phyloP scores from a whole-genome alignment of 768 basidiomycete species.

The Hypsizygus marmoreus region DNA sequence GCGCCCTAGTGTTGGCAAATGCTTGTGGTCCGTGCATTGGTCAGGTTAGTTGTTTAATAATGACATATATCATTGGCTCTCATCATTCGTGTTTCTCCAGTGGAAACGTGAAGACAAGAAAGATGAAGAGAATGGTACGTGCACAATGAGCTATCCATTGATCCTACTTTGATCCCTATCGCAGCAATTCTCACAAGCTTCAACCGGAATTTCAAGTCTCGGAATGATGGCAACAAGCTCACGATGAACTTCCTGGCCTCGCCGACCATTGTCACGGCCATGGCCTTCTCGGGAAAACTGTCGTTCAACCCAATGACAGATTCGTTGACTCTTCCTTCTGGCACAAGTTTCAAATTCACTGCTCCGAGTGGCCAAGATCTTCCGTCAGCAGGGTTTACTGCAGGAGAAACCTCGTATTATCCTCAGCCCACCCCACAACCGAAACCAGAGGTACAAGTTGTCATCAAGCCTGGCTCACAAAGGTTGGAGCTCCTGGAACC shows the following conservation, averaged over 20 bases:
- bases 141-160: neutral
- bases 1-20: constrained; percentile 94
- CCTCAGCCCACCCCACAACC: constrained; percentile 76
- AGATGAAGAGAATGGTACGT: constrained; percentile 86
- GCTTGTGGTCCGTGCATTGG: constrained; percentile 99
- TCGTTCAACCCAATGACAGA: constrained; percentile 94
- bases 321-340: constrained; percentile 62
- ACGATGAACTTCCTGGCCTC: constrained; percentile 99
- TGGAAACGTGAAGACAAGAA: constrained; percentile 93
- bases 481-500: constrained; percentile 87
- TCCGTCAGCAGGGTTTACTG: constrained; percentile 79
- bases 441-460: constrained; percentile 72
- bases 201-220: constrained; percentile 87
- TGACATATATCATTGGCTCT: neutral
- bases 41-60: constrained; percentile 52
- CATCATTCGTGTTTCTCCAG: constrained; percentile 33
- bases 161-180: constrained; percentile 8
- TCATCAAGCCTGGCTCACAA: constrained; percentile 78
- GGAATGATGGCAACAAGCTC: constrained; percentile 92
- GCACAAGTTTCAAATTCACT: constrained; percentile 79
- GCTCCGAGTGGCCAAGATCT: constrained; percentile 86
- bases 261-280: constrained; percentile 95
- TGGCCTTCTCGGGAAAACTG: constrained; percentile 93
- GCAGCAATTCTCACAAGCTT: constrained; percentile 95
- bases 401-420: constrained; percentile 73